phyloP scores from a whole-genome alignment of 1,284 basidiomycete genomes.

The Puccinia coronata region DNA sequence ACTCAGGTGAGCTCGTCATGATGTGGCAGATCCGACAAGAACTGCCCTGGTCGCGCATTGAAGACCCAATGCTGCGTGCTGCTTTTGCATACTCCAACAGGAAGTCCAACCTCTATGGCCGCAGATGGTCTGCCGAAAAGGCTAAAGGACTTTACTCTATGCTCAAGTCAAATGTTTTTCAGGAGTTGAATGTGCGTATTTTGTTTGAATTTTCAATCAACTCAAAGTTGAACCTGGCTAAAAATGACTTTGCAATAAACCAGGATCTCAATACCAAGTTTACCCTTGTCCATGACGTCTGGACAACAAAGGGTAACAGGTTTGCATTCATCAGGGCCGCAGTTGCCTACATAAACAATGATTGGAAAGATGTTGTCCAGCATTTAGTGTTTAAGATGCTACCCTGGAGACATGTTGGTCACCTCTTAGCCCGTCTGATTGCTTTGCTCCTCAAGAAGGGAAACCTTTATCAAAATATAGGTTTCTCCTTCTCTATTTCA shows the following conservation, averaged over 20 bases:
- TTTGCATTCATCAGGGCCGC: not conserved
- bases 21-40: not conserved
- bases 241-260: no score
- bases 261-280: no score
- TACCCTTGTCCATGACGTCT: no score
- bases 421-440: not conserved
- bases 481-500: no score
- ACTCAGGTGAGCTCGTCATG: no score
- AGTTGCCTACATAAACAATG: not conserved
- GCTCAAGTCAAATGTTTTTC: not conserved
- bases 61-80: conserved; percentile 5
- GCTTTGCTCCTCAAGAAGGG: not conserved
- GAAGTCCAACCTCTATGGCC: not conserved
- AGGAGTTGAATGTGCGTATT: not conserved
- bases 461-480: not conserved
- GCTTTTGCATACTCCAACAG: not conserved
- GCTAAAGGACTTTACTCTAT: not conserved
- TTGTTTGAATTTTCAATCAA: not conserved
- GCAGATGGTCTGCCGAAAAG: no score
- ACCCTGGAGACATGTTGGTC: not conserved
- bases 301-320: no score
- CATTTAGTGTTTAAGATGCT: conserved; percentile 1
- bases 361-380: not conserved
- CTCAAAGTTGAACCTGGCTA: no score
- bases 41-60: conserved; percentile 15